A percentile compares a stretch with the other conserved stretches of the same genome.
These are phyloP conservation scores for Dendrobium chrysotoxum DNA, from an alignment of 106 monocot genomes.

Conservation along the genomic window DNA sequence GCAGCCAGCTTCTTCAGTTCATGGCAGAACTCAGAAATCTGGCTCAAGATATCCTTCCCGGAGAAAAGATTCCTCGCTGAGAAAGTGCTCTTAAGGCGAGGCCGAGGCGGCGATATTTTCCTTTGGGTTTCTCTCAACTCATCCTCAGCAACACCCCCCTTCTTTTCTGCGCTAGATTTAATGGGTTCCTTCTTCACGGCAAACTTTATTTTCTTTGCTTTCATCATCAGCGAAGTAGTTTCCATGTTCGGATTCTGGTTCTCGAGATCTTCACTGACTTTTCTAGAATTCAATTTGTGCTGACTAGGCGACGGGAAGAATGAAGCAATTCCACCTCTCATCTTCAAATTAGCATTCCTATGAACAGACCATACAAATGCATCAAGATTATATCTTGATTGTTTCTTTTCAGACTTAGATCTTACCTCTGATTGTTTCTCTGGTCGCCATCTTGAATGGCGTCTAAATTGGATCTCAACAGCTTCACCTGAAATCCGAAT, in stretches of 20 bases:
- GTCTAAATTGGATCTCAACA: neutral
- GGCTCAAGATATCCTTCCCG: slow-evolving; percentile 32
- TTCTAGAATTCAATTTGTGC: slow-evolving; percentile 24
- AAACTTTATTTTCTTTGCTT: slow-evolving; percentile 10
- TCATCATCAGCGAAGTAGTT: slow-evolving; percentile 1
- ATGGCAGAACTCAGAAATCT: slow-evolving; percentile 81
- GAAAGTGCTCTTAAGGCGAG: slow-evolving; percentile 46
- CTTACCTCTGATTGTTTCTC: neutral
- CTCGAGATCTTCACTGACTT: slow-evolving; percentile 51
- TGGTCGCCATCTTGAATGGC: neutral
- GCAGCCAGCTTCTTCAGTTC: slow-evolving; percentile 68
- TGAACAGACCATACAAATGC: neutral
- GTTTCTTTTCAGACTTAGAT: neutral
- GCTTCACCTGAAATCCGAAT: slow-evolving; percentile 1
- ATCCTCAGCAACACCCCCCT: slow-evolving; percentile 13
- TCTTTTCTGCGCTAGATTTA: slow-evolving; percentile 66
- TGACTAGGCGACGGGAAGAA: neutral
- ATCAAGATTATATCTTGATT: neutral
- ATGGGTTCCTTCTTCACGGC: slow-evolving; percentile 24
- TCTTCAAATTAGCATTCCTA: slow-evolving; percentile 13
- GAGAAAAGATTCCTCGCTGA: slow-evolving; percentile 84
- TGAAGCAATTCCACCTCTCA: neutral
- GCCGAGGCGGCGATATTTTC: slow-evolving; percentile 9
- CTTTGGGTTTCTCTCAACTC: neutral
- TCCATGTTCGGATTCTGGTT: slow-evolving; percentile 66